Evolutionary conservation across 768 basidiomycete genomes (phyloP).

Genomic region (Kockovaella imperatae): DNA sequence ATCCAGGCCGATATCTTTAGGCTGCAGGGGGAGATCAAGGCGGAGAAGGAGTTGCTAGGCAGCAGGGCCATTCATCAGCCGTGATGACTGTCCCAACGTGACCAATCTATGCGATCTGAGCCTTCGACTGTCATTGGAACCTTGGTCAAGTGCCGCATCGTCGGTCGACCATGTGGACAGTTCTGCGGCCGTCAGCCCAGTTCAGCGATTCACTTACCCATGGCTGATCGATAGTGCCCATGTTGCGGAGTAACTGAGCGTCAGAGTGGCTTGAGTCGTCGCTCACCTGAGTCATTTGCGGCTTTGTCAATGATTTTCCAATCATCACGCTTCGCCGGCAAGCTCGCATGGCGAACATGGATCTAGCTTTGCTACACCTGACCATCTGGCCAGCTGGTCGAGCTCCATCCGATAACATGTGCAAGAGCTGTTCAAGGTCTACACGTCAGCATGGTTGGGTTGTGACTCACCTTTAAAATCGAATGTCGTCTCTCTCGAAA

Average conservation of each 20-base stretch:
- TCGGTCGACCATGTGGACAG: conserved; percentile 47
- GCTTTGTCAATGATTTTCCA: conserved; percentile 67
- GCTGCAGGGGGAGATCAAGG: no score
- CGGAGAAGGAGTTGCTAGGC: no score
- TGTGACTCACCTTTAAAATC: conserved; percentile 64
- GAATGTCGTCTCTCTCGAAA: conserved; percentile 85
- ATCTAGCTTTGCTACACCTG: conserved; percentile 80
- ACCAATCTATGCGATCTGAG: conserved; percentile 22
- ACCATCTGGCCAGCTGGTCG: conserved; percentile 72
- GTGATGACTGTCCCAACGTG: no score
- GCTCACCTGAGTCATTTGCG: conserved; percentile 61
- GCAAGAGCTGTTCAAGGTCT: conserved; percentile 68
- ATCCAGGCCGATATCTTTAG: no score
- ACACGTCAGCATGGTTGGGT: neutral
- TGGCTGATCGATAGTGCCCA: conserved; percentile 49
- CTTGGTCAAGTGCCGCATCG: conserved; percentile 46
- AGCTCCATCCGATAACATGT: conserved; percentile 62
- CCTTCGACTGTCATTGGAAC: conserved; percentile 15
- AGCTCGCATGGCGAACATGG: conserved; percentile 95
- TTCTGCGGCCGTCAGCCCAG: conserved; percentile 23
- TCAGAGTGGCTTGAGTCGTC: neutral
- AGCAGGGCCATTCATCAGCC: no score
- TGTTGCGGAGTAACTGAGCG: conserved; percentile 38
- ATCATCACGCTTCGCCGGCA: conserved; percentile 96
- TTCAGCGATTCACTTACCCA: conserved; percentile 40